Evolutionary conservation across 2,329 filamentous ascomycete genomes (phyloP).

Genomic region (Daldinia sp.): DNA sequence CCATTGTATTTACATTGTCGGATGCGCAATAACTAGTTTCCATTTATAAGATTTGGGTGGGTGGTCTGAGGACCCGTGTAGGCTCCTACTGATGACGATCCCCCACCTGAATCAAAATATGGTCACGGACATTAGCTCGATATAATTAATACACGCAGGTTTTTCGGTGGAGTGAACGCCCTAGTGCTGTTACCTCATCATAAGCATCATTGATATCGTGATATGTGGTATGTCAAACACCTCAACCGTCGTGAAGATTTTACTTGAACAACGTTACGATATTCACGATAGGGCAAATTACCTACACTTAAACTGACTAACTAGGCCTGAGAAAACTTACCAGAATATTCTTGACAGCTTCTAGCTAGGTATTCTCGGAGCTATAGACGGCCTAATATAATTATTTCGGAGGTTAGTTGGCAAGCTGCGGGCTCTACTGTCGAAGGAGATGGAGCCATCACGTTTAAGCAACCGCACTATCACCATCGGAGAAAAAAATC

Average conservation of each 20-base stretch:
- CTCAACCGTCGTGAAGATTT: background rate
- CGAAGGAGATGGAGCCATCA: background rate
- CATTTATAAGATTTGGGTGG: background rate
- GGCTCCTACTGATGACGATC: constrained; percentile 6
- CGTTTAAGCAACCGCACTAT: background rate
- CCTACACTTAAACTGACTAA: background rate
- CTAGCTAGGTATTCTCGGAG: constrained; percentile 4
- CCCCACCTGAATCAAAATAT: constrained; percentile 12
- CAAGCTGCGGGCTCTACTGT: background rate
- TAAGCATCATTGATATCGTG: background rate
- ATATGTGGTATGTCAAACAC: background rate
- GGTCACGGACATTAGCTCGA: background rate
- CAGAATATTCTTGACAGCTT: constrained; percentile 13
- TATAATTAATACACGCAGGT: background rate
- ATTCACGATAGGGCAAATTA: background rate
- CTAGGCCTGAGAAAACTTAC: background rate
- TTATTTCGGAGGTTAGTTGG: background rate
- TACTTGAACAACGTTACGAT: background rate
- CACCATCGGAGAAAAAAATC: background rate
- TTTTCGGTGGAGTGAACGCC: background rate
- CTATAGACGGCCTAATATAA: constrained; percentile 1
- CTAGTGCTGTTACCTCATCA: background rate
- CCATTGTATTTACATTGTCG: background rate
- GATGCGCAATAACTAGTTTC: background rate
- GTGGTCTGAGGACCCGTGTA: background rate